Evolutionary conservation across 2,329 filamentous ascomycete genomes (phyloP).

Genomic region (Fusarium praegraminearum): DNA sequence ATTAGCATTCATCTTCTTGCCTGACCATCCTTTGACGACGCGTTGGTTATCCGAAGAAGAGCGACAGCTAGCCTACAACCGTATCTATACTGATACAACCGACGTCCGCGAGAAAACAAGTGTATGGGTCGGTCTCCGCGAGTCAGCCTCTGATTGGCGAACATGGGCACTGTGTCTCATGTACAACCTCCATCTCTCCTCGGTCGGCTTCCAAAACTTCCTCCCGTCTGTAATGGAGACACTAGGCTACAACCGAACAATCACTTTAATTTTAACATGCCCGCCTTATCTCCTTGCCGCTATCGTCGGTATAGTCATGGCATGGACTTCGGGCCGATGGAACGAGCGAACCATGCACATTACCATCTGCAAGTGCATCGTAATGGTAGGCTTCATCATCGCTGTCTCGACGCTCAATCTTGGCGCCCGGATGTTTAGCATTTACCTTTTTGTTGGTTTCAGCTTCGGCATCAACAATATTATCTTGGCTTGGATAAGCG

Average conservation of each 20-base stretch:
- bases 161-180: slow-evolving; percentile 48
- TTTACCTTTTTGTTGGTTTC: slow-evolving; percentile 55
- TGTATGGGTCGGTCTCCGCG: slow-evolving; percentile 49
- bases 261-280: slow-evolving; percentile 62
- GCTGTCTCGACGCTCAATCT: slow-evolving; percentile 44
- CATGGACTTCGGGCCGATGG: slow-evolving; percentile 55
- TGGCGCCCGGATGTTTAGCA: slow-evolving; percentile 43
- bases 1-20: slow-evolving; percentile 50
- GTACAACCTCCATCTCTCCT: slow-evolving; percentile 44
- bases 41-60: slow-evolving; percentile 53
- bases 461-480: slow-evolving; percentile 58
- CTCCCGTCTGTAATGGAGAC: slow-evolving; percentile 57
- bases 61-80: slow-evolving; percentile 56
- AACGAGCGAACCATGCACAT: slow-evolving; percentile 51
- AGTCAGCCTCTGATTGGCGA: slow-evolving; percentile 46
- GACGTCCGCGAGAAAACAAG: slow-evolving; percentile 52
- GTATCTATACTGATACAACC: slow-evolving; percentile 51
- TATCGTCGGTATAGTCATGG: slow-evolving; percentile 25
- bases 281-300: slow-evolving; percentile 63
- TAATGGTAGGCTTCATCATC: slow-evolving; percentile 48
- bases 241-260: slow-evolving; percentile 59
- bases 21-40: slow-evolving; percentile 55
- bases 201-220: slow-evolving; percentile 49
- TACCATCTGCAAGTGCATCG: slow-evolving; percentile 52
- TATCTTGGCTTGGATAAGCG: slow-evolving; percentile 57